These are phyloP conservation scores for Fusarium sp. DNA, from an alignment of 2,329 filamentous ascomycete species.

Conservation along the genomic window DNA sequence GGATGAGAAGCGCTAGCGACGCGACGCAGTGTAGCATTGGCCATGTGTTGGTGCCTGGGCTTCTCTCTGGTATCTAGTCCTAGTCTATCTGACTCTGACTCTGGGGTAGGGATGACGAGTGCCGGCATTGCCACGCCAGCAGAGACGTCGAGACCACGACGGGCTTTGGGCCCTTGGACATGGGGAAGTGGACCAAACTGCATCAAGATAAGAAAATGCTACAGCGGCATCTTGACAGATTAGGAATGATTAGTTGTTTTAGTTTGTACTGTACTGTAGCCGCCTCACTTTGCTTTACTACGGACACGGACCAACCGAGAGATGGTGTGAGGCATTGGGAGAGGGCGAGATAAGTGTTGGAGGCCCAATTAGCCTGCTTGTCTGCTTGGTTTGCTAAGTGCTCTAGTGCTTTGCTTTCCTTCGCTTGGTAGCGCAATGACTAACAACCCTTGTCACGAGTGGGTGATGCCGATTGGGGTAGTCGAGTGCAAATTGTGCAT, in stretches of 20 bases:
- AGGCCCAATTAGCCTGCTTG: not conserved
- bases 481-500: slow-evolving; percentile 40
- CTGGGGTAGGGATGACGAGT: slow-evolving; percentile 33
- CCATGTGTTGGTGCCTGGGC: slow-evolving; percentile 34
- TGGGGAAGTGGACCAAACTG: slow-evolving; percentile 33
- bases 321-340: slow-evolving; percentile 29
- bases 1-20: slow-evolving; percentile 23
- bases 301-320: slow-evolving; percentile 1
- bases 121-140: slow-evolving; percentile 31
- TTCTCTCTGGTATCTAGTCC: not conserved
- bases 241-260: not conserved
- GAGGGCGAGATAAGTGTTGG: slow-evolving; percentile 22
- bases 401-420: slow-evolving; percentile 9
- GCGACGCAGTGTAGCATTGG: slow-evolving; percentile 8
- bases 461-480: slow-evolving; percentile 39
- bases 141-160: slow-evolving; percentile 27
- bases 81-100: not conserved
- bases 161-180: slow-evolving; percentile 18
- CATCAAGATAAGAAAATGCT: slow-evolving; percentile 23
- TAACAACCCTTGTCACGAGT: slow-evolving; percentile 22
- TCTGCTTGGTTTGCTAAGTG: not conserved
- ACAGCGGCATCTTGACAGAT: slow-evolving; percentile 25
- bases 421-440: not conserved
- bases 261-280: not conserved
- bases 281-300: not conserved